A percentile compares a stretch with the other conserved stretches of the same genome.
Evolutionary conservation across 169 alveolate genomes (phyloP).

Genomic region (Eimeria tenella): DNA sequence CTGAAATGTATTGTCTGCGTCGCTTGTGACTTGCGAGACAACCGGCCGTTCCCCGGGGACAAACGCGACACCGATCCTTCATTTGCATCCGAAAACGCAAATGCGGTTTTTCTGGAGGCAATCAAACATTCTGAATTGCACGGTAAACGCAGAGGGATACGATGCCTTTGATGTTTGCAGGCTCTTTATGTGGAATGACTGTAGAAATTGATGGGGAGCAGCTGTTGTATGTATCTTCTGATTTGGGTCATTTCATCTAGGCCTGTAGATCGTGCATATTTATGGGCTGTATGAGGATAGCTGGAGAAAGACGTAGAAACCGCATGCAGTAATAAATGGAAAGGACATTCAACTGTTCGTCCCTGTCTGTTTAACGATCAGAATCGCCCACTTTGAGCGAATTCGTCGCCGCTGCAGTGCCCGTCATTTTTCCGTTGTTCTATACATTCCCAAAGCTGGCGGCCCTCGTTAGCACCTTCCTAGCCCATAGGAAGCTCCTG

Average conservation of each 20-base stretch:
- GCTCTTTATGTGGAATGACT: too few species aligned
- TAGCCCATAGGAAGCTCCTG: constrained; percentile 55
- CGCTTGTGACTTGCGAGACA: constrained; percentile 77
- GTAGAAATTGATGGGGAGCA: too few species aligned
- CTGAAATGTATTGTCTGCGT: constrained; percentile 72
- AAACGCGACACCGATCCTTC: constrained; percentile 70
- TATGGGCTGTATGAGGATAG: too few species aligned
- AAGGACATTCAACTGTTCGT: neutral
- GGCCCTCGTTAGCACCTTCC: constrained; percentile 67
- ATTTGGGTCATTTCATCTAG: too few species aligned
- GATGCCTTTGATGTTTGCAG: too few species aligned
- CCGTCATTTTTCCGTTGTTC: constrained; percentile 62
- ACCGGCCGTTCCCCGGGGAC: constrained; percentile 46
- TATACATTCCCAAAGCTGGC: constrained; percentile 70
- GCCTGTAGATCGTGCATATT: too few species aligned
- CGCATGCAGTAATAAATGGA: too few species aligned
- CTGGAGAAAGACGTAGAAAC: too few species aligned
- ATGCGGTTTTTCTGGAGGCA: constrained; percentile 72
- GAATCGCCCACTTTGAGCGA: constrained; percentile 52
- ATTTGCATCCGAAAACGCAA: constrained; percentile 73
- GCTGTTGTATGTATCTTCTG: too few species aligned
- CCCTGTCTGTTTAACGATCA: neutral
- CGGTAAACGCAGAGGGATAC: constrained; percentile 5
- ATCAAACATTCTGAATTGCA: constrained; percentile 36
- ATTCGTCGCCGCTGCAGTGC: constrained; percentile 53